Percentiles rank a stretch among this genome's conserved stretches.
Conservation (phyloP, 2,329 filamentous ascomycete species). For the Hymenoscyphus occultus region DNA sequence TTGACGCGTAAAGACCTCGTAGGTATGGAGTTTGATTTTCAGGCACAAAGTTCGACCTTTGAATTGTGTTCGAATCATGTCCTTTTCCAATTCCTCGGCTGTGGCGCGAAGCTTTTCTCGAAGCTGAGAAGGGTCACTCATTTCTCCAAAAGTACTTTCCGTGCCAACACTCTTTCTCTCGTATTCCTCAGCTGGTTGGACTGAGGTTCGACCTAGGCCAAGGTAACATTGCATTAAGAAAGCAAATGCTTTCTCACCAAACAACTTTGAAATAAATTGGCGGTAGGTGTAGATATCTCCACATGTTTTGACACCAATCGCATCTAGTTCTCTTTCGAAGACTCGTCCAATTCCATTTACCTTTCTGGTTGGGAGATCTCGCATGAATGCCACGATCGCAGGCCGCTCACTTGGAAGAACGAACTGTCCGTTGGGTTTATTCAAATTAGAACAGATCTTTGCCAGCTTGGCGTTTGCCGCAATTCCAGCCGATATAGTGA, state of each 20-base stretch:
- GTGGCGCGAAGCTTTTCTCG: constrained; percentile 75
- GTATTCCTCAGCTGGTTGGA: constrained; percentile 84
- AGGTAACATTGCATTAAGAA: constrained; percentile 84
- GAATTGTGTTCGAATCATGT: constrained; percentile 73
- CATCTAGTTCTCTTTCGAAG: constrained; percentile 83
- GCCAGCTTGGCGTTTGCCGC: constrained; percentile 90
- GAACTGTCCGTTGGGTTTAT: constrained; percentile 96
- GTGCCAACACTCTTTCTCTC: constrained; percentile 93
- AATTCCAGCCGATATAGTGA: constrained; percentile 93
- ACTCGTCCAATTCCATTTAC: constrained; percentile 95
- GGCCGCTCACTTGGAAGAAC: constrained; percentile 67
- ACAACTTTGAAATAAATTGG: constrained; percentile 70
- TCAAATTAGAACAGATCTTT: constrained; percentile 92
- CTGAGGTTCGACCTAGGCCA: constrained; percentile 78
- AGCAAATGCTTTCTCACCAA: constrained; percentile 86
- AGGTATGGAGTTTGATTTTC: constrained; percentile 93
- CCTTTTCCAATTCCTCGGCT: constrained; percentile 82
- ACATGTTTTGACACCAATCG: constrained; percentile 83
- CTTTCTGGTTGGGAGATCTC: constrained; percentile 77
- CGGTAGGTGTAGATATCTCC: constrained; percentile 81
- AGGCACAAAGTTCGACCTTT: constrained; percentile 89
- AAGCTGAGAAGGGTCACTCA: constrained; percentile 65
- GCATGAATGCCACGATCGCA: constrained; percentile 83
- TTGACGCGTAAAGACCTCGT: constrained; percentile 86
- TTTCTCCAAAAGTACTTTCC: constrained; percentile 84